A percentile compares a stretch with the other conserved stretches of the same genome.
phyloP scores from a whole-genome alignment of 352 stramenopile species.

The Phytophthora boehmeriae region DNA sequence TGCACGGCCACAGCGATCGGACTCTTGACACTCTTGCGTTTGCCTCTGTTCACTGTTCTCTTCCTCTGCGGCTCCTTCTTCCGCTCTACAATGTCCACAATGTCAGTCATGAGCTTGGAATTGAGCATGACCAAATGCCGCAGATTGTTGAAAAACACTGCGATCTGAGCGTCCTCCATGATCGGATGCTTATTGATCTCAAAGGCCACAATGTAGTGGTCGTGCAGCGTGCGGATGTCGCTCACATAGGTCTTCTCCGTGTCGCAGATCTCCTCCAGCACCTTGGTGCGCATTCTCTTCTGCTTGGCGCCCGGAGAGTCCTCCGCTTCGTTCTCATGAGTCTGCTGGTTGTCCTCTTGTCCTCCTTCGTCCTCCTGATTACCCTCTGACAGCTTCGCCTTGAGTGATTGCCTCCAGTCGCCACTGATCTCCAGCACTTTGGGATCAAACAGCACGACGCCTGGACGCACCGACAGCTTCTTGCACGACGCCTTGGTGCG shows the following conservation, averaged over 20 bases:
- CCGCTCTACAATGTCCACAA: conserved; percentile 61
- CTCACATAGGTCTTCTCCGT: conserved; percentile 82
- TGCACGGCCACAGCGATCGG: conserved; percentile 38
- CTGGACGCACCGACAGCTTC: conserved; percentile 30
- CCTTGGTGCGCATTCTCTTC: conserved; percentile 40
- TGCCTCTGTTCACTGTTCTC: conserved; percentile 2
- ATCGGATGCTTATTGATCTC: conserved; percentile 81
- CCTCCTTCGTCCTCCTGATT: conserved; percentile 33
- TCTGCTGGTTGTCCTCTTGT: conserved; percentile 24
- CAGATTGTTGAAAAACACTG: conserved; percentile 89
- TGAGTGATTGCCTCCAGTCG: conserved; percentile 28
- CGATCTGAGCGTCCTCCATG: conserved; percentile 84
- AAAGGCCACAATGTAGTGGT: conserved; percentile 82
- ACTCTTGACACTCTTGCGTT: conserved; percentile 37
- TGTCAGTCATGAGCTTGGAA: conserved; percentile 79
- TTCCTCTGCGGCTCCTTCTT: conserved; percentile 20
- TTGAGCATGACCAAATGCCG: conserved; percentile 86
- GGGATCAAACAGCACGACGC: conserved; percentile 63
- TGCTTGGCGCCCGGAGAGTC: conserved; percentile 27
- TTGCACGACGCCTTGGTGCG: conserved; percentile 14
- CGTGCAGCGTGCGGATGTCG: conserved; percentile 76
- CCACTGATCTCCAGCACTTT: conserved; percentile 34
- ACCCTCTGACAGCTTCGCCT: conserved; percentile 23
- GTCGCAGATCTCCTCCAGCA: conserved; percentile 82
- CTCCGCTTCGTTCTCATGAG: conserved; percentile 25